phyloP scores from a whole-genome alignment of 2,329 filamentous ascomycete genomes.

The Diaporthe citrichinensis region DNA sequence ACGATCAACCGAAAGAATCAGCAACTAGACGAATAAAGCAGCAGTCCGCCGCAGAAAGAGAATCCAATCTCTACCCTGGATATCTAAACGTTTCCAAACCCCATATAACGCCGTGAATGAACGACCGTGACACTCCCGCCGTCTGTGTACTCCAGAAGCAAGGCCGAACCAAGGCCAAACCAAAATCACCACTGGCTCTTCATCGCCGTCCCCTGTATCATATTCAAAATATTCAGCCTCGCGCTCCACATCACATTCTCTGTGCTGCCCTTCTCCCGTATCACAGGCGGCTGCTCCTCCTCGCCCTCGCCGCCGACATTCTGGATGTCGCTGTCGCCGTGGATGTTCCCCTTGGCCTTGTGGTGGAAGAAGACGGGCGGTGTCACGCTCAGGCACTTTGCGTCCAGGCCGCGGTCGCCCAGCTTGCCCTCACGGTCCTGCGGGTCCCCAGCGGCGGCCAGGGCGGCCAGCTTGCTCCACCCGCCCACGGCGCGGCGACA shows the following conservation, averaged over 20 bases:
- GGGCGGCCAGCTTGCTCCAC: slow-evolving; percentile 38
- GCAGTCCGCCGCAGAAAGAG: neutral
- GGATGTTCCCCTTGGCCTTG: slow-evolving; percentile 46
- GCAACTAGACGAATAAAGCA: neutral
- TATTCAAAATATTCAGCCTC: slow-evolving; percentile 51
- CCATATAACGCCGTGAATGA: neutral
- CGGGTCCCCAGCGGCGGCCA: slow-evolving; percentile 31
- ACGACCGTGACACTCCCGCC: neutral
- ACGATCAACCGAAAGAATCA: neutral
- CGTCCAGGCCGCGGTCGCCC: slow-evolving; percentile 47
- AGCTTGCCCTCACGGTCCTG: slow-evolving; percentile 21
- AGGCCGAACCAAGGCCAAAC: neutral
- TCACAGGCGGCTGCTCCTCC: slow-evolving; percentile 28
- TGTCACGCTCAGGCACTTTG: slow-evolving; percentile 52
- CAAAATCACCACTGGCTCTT: slow-evolving; percentile 46
- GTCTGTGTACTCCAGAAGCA: slow-evolving; percentile 6
- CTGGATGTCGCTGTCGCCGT: slow-evolving; percentile 52
- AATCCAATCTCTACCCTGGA: slow-evolving; percentile 7
- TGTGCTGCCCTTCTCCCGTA: slow-evolving; percentile 50
- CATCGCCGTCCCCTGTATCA: slow-evolving; percentile 49
- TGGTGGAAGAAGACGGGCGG: slow-evolving; percentile 53
- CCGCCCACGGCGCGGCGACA: slow-evolving; percentile 49
- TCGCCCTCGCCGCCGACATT: slow-evolving; percentile 41
- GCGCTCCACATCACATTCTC: slow-evolving; percentile 54
- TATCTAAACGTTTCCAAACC: slow-evolving; percentile 16